Percentiles rank a stretch among this genome's conserved stretches.
Conservation (phyloP, 2,329 filamentous ascomycete genomes). For the Colletotrichum ledebouriae region DNA sequence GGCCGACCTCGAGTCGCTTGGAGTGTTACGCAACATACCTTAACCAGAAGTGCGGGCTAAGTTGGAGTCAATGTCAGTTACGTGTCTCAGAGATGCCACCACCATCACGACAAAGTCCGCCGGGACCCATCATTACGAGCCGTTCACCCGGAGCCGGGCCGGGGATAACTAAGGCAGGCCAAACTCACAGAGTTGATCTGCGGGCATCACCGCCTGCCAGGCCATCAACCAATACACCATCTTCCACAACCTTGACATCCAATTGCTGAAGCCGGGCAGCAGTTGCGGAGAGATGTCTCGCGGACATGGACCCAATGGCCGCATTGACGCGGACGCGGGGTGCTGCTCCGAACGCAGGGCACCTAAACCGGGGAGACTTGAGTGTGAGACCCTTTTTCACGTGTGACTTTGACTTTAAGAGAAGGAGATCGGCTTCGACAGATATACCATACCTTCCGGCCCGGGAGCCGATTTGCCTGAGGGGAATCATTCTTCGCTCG, state of each 20-base stretch:
- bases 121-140: background rate
- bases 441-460: slow-evolving; percentile 31
- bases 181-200: slow-evolving; percentile 41
- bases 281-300: slow-evolving; percentile 31
- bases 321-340: slow-evolving; percentile 13
- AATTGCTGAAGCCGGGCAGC: slow-evolving; percentile 16
- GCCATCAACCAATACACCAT: slow-evolving; percentile 34
- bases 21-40: slow-evolving; percentile 31
- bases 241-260: slow-evolving; percentile 5
- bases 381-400: slow-evolving; percentile 28
- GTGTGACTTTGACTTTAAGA: slow-evolving; percentile 14
- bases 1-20: background rate
- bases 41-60: slow-evolving; percentile 43
- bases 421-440: background rate
- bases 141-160: slow-evolving; percentile 11
- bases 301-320: background rate
- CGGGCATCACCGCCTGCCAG: slow-evolving; percentile 11
- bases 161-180: background rate
- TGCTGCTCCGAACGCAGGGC: slow-evolving; percentile 23
- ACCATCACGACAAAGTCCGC: no score
- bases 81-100: background rate
- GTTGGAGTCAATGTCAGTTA: slow-evolving; percentile 7
- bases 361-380: slow-evolving; percentile 11
- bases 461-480: slow-evolving; percentile 27
- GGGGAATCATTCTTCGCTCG: slow-evolving; percentile 16